Conservation (phyloP, 495 filamentous ascomycete genomes). For the Hypomontagnella submonticulosa region DNA sequence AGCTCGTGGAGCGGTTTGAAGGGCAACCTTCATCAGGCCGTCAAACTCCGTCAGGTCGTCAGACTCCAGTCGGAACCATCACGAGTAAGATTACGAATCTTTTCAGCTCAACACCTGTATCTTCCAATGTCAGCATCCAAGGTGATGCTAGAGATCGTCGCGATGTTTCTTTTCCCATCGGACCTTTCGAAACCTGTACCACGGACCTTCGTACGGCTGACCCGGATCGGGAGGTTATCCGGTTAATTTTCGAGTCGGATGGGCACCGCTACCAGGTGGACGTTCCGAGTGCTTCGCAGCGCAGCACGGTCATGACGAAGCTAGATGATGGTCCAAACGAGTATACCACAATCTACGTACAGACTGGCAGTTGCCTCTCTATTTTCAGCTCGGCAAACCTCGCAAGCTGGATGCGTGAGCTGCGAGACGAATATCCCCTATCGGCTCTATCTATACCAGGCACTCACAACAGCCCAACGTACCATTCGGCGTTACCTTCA, state of each 20-base stretch:
- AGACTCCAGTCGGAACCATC: conserved; percentile 58
- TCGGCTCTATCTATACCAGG: conserved; percentile 91
- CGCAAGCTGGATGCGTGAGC: conserved; percentile 80
- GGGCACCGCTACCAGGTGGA: conserved; percentile 53
- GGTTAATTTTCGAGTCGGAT: conserved; percentile 58
- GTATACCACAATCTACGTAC: conserved; percentile 80
- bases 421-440: conserved; percentile 74
- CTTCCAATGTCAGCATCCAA: conserved; percentile 33
- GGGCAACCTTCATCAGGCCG: conserved; percentile 48
- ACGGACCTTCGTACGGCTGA: conserved; percentile 53
- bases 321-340: conserved; percentile 52
- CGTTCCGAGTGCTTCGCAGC: conserved; percentile 51
- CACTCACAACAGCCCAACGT: conserved; percentile 93
- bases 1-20: conserved; percentile 77
- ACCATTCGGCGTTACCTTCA: conserved; percentile 83
- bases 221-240: conserved; percentile 52
- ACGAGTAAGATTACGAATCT: conserved; percentile 64
- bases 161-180: conserved; percentile 51
- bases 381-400: conserved; percentile 79
- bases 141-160: conserved; percentile 44
- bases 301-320: conserved; percentile 50
- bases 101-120: conserved; percentile 47
- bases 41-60: conserved; percentile 41
- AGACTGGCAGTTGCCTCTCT: conserved; percentile 71
- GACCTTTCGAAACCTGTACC: conserved; percentile 51